These are phyloP conservation scores for Neurospora sp. DNA, from an alignment of 495 filamentous ascomycete genomes.

Conservation along the genomic window DNA sequence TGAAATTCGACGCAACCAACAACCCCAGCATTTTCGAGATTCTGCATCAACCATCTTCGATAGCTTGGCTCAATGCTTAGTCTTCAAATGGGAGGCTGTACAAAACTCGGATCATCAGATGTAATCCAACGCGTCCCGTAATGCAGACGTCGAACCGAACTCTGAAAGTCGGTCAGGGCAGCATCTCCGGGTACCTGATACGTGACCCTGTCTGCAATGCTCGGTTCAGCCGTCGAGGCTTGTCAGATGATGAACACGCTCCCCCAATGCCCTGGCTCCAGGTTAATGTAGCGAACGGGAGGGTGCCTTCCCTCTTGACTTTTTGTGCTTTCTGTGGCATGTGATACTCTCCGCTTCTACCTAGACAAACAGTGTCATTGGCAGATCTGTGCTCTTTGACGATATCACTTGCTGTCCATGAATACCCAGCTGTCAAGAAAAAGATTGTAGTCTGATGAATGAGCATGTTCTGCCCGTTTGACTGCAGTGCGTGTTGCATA, in stretches of 20 bases:
- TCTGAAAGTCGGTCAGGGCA: neutral
- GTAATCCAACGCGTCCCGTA: neutral
- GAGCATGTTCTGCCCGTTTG: neutral
- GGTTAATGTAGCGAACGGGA: neutral
- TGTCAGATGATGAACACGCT: neutral
- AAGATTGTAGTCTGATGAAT: neutral
- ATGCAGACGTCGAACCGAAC: neutral
- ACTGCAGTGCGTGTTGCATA: neutral
- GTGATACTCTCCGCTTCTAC: neutral
- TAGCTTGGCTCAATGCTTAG: neutral
- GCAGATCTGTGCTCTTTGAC: neutral
- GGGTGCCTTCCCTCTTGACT: neutral
- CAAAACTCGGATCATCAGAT: neutral
- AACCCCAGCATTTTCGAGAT: neutral
- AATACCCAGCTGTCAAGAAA: neutral
- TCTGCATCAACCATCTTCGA: neutral
- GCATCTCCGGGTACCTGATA: neutral
- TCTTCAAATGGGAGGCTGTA: neutral
- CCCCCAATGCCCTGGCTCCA: neutral
- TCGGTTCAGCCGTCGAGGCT: neutral
- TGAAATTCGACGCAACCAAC: neutral
- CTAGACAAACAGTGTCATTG: neutral
- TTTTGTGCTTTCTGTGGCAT: neutral
- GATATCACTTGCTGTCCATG: neutral
- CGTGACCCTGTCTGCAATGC: neutral